Percentiles rank a stretch among this genome's conserved stretches.
Evolutionary conservation across 345 rosid genomes (phyloP).

Genomic region (Xanthoceras sorbifolium): DNA sequence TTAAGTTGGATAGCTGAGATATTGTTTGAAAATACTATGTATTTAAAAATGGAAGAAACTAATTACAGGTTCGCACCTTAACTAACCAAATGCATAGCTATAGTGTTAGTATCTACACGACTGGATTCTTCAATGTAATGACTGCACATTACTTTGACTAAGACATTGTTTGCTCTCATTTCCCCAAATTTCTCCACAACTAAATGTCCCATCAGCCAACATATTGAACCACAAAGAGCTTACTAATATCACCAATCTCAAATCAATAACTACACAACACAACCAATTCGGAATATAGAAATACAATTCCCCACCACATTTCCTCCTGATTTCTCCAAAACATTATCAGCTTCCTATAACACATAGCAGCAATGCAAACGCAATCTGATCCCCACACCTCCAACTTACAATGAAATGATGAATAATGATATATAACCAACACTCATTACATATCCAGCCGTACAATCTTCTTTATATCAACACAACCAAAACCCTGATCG

Average conservation of each 20-base stretch:
- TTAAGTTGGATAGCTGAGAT: background rate
- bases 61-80: background rate
- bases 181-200: constrained; percentile 5
- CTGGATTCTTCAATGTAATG: background rate
- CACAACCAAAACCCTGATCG: background rate
- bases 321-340: background rate
- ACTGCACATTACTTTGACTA: background rate
- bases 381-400: no score
- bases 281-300: background rate
- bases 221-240: background rate
- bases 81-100: background rate
- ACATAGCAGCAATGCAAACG: background rate
- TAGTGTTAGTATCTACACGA: background rate
- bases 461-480: no score
- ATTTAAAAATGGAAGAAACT: background rate
- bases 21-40: background rate
- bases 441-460: background rate
- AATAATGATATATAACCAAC: background rate
- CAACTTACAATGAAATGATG: no score
- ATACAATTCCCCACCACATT: background rate
- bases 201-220: background rate
- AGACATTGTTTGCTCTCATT: background rate
- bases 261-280: background rate
- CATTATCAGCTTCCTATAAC: background rate
- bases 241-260: constrained; percentile 2